Evolutionary conservation across 352 stramenopile genomes (phyloP).

Genomic region (Phytophthora kernoviae): DNA sequence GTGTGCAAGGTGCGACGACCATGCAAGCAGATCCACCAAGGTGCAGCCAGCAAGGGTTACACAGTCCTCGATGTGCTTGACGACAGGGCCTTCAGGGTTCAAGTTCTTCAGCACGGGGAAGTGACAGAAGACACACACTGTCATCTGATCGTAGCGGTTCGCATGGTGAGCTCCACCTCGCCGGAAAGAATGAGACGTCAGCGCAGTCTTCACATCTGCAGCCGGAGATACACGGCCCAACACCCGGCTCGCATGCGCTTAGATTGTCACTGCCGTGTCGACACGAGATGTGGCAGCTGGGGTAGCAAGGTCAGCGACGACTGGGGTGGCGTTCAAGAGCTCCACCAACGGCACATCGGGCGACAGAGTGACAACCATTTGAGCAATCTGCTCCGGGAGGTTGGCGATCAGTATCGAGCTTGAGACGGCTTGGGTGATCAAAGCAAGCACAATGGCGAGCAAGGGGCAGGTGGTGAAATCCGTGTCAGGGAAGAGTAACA

Average conservation of each 20-base stretch:
- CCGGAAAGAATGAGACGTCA: constrained; percentile 28
- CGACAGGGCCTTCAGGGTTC: not conserved
- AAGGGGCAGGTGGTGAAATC: constrained; percentile 26
- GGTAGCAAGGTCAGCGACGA: not conserved
- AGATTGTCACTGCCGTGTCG: not conserved
- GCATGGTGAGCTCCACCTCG: constrained; percentile 12
- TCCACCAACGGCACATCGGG: not conserved
- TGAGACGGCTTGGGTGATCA: constrained; percentile 16
- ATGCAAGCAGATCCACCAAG: constrained; percentile 8
- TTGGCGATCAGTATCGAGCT: constrained; percentile 5
- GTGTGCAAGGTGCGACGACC: constrained; percentile 1
- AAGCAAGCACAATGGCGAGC: constrained; percentile 9
- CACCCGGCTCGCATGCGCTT: constrained; percentile 23
- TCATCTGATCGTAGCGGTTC: constrained; percentile 1
- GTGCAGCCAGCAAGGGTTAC: not conserved
- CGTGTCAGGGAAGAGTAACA: constrained; percentile 32
- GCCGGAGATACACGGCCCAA: constrained; percentile 6
- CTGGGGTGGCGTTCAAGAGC: not conserved
- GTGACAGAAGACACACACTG: constrained; percentile 2
- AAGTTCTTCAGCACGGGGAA: constrained; percentile 18
- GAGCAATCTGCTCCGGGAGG: not conserved
- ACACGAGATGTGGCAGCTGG: not conserved
- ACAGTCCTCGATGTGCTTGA: not conserved
- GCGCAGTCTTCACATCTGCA: constrained; percentile 3
- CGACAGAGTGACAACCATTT: not conserved